Evolutionary conservation across 257 asterid species (phyloP).

Genomic region (Cynanchum wilfordii): DNA sequence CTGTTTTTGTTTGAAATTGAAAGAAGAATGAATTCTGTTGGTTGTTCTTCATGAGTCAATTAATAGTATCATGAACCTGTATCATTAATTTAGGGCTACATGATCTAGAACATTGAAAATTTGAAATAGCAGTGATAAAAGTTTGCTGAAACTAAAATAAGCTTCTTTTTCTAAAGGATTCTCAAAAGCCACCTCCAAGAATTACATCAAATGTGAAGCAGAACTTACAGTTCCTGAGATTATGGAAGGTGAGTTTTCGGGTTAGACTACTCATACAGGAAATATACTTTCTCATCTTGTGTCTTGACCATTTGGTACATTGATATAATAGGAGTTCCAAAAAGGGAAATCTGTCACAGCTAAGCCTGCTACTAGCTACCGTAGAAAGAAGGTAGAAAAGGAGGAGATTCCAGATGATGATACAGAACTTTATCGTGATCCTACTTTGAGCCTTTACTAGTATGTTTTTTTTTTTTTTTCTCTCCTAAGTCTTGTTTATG

Average conservation of each 20-base stretch:
- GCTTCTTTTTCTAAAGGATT: slow-evolving; percentile 38
- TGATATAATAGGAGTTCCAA: slow-evolving; percentile 63
- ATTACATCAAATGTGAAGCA: slow-evolving; percentile 91
- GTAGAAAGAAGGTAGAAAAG: slow-evolving; percentile 79
- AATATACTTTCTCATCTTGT: slow-evolving; percentile 10
- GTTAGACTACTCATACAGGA: slow-evolving; percentile 1
- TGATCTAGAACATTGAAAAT: neutral
- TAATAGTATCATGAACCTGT: neutral
- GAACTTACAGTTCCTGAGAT: slow-evolving; percentile 68
- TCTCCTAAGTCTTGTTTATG: slow-evolving; percentile 26
- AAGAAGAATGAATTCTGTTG: neutral
- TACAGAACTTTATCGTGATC: slow-evolving; percentile 71
- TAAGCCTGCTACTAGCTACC: slow-evolving; percentile 85
- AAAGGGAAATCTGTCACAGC: slow-evolving; percentile 53
- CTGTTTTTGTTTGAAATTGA: neutral
- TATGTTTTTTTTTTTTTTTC: too few relatives aligned
- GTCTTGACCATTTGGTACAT: slow-evolving; percentile 19
- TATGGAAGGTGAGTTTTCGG: slow-evolving; percentile 60
- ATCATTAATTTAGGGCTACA: neutral
- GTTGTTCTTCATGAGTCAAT: neutral
- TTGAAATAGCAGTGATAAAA: too few relatives aligned
- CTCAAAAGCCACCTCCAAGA: slow-evolving; percentile 74
- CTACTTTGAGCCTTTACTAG: slow-evolving; percentile 74
- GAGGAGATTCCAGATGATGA: slow-evolving; percentile 77
- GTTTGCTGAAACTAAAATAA: slow-evolving; percentile 7